Percentiles rank a stretch among this genome's conserved stretches.
Conservation (phyloP, 108 stramenopile genomes). For the Cyclotella distinguenda region DNA sequence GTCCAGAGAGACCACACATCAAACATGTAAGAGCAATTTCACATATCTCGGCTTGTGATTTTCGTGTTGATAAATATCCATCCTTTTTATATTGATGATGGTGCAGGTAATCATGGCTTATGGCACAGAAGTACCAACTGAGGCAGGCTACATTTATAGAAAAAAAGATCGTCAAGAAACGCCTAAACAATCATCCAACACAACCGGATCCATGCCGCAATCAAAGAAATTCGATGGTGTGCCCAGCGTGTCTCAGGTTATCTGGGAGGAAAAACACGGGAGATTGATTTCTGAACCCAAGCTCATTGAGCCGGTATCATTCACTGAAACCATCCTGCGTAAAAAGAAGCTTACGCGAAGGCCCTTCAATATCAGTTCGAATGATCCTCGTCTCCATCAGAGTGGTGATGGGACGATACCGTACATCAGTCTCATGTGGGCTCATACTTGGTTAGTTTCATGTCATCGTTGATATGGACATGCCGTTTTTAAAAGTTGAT, state of each 20-base stretch:
- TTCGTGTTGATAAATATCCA: background rate
- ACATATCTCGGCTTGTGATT: background rate
- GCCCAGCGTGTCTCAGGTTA: constrained; percentile 46
- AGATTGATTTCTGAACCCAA: constrained; percentile 35
- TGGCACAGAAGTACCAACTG: constrained; percentile 82
- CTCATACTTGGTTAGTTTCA: constrained; percentile 71
- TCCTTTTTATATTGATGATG: background rate
- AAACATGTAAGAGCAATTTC: constrained; percentile 51
- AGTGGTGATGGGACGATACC: constrained; percentile 89
- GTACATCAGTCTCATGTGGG: constrained; percentile 76
- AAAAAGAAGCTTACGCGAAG: constrained; percentile 58
- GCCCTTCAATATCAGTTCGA: constrained; percentile 22
- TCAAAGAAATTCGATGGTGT: constrained; percentile 31
- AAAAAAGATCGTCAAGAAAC: constrained; percentile 23
- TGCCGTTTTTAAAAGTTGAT: too few relatives aligned
- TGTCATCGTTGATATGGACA: background rate
- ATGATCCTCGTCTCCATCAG: constrained; percentile 46
- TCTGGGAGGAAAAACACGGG: constrained; percentile 71
- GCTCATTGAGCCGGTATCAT: constrained; percentile 18
- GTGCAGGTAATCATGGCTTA: constrained; percentile 72
- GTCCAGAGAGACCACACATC: constrained; percentile 82
- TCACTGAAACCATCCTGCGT: constrained; percentile 47
- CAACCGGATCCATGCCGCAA: background rate
- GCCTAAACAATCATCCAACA: background rate
- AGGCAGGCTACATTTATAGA: constrained; percentile 68